Conservation (phyloP, 2,329 filamentous ascomycete genomes). For the Tolypocladium ovalisporum region DNA sequence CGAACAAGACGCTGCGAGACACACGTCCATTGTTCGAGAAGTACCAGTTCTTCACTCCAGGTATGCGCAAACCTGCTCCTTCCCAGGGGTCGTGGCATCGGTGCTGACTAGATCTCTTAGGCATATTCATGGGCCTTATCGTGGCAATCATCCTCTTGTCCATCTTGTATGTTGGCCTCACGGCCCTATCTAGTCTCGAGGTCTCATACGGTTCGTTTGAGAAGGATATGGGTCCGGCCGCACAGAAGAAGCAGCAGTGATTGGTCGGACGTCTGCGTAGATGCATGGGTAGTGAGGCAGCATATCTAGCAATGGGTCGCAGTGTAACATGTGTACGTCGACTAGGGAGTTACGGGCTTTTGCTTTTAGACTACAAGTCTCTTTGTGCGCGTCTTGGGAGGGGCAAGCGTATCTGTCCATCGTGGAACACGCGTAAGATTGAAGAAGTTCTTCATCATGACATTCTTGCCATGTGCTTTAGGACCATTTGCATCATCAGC, state of each 20-base stretch:
- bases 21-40: slow-evolving; percentile 66
- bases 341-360: slow-evolving; percentile 8
- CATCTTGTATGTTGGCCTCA: slow-evolving; percentile 71
- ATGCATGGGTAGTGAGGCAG: neutral
- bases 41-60: slow-evolving; percentile 89
- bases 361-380: neutral
- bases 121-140: slow-evolving; percentile 79
- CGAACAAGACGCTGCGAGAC: slow-evolving; percentile 27
- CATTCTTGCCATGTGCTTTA: neutral
- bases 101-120: slow-evolving; percentile 31
- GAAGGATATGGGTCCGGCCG: slow-evolving; percentile 85
- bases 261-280: neutral
- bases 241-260: slow-evolving; percentile 62
- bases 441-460: neutral
- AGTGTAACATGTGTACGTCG: slow-evolving; percentile 6
- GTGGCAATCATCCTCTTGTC: slow-evolving; percentile 59
- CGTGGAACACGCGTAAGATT: neutral
- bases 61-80: slow-evolving; percentile 29
- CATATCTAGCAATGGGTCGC: neutral
- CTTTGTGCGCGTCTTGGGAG: neutral
- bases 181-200: slow-evolving; percentile 67
- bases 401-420: neutral
- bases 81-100: neutral
- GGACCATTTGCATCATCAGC: neutral
- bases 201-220: slow-evolving; percentile 93